A percentile compares a stretch with the other conserved stretches of the same genome.
Evolutionary conservation across 106 monocot genomes (phyloP).

Genomic region (Dendrobium officinale): DNA sequence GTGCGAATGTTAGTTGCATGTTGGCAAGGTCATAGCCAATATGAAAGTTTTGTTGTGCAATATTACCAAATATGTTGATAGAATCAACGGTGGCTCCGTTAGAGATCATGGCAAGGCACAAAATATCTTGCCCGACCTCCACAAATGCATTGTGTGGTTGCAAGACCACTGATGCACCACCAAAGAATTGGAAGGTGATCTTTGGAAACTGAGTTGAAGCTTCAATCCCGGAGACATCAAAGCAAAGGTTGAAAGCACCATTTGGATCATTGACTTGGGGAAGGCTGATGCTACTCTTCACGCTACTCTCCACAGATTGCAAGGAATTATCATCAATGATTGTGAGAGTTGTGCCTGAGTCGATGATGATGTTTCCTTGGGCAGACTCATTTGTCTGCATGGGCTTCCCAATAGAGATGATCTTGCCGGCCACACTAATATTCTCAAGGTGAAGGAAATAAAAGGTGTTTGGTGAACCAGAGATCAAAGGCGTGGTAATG

Average conservation of each 20-base stretch:
- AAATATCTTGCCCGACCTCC: too few species aligned
- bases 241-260: too few species aligned
- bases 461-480: background rate
- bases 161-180: too few species aligned
- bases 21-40: constrained; percentile 32
- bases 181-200: too few species aligned
- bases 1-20: too few species aligned
- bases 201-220: too few species aligned
- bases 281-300: constrained; percentile 2
- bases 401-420: background rate
- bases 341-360: constrained; percentile 39
- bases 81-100: too few species aligned
- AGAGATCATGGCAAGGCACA: too few species aligned
- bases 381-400: background rate
- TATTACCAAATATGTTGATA: constrained; percentile 11
- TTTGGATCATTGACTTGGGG: background rate
- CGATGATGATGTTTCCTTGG: constrained; percentile 23
- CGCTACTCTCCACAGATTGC: background rate
- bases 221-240: too few species aligned
- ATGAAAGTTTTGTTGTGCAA: constrained; percentile 43
- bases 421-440: constrained; percentile 10
- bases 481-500: constrained; percentile 13
- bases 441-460: constrained; percentile 21
- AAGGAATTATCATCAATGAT: background rate
- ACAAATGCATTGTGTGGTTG: too few species aligned